Evolutionary conservation across 2,329 filamentous ascomycete species (phyloP).

Genomic region (Diplodia scrobiculata): DNA sequence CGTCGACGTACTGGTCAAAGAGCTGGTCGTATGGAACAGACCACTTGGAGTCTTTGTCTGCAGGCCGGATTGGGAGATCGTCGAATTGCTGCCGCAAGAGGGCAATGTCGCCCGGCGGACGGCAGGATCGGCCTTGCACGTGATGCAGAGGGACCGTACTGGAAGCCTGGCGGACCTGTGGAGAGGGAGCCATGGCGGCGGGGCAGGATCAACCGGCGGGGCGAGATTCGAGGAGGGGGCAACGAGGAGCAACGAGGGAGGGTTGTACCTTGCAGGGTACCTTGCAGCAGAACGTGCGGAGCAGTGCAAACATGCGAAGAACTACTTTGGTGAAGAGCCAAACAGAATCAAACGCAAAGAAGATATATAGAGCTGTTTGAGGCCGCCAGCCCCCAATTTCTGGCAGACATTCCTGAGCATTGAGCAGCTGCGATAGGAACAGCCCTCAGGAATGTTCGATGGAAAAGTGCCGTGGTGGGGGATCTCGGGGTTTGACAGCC

Average conservation of each 20-base stretch:
- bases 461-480: constrained; percentile 33
- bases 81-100: constrained; percentile 36
- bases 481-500: constrained; percentile 32
- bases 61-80: constrained; percentile 48
- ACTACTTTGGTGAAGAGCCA: constrained; percentile 37
- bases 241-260: constrained; percentile 32
- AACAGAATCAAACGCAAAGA: constrained; percentile 41
- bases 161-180: constrained; percentile 20
- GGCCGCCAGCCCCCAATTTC: constrained; percentile 42
- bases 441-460: constrained; percentile 40
- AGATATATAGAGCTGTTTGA: constrained; percentile 43
- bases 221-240: constrained; percentile 32
- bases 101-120: constrained; percentile 26
- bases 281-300: constrained; percentile 33
- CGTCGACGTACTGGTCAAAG: constrained; percentile 65
- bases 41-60: constrained; percentile 57
- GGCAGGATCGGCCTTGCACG: constrained; percentile 29
- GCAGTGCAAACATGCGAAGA: constrained; percentile 36
- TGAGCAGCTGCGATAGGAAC: constrained; percentile 40
- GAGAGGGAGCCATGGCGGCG: constrained; percentile 35
- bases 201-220: constrained; percentile 32
- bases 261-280: constrained; percentile 29
- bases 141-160: constrained; percentile 25
- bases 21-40: constrained; percentile 60
- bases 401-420: constrained; percentile 38